These are phyloP conservation scores for Ustilago esculenta DNA, from an alignment of 1,284 basidiomycete genomes.

Conservation along the genomic window DNA sequence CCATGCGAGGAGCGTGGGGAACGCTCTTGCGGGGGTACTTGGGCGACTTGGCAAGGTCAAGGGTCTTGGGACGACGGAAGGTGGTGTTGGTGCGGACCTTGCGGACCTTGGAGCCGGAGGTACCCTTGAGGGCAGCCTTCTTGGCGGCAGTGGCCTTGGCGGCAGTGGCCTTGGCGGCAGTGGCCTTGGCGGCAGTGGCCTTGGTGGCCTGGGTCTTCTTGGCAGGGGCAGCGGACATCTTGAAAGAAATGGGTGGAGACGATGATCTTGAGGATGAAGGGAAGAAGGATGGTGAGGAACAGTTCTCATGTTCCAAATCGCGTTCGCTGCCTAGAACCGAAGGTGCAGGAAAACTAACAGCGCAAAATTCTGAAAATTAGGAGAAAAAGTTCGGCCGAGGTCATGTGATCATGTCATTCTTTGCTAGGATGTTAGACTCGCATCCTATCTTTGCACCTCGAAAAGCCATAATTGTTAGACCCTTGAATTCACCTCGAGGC, in stretches of 20 bases:
- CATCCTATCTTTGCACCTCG: too few species aligned
- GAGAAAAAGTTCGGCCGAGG: too few species aligned
- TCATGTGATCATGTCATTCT: too few species aligned
- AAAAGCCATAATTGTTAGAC: too few species aligned
- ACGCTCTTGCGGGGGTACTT: slow-evolving; percentile 94
- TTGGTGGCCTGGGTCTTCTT: too few species aligned
- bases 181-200: slow-evolving; percentile 74
- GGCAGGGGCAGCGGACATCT: slow-evolving; percentile 29
- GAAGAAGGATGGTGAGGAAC: slow-evolving; percentile 1
- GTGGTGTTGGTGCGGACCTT: slow-evolving; percentile 87
- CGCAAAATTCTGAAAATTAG: too few species aligned
- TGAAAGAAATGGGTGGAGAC: slow-evolving; percentile 10
- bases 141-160: slow-evolving; percentile 90
- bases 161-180: slow-evolving; percentile 73
- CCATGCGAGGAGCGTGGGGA: slow-evolving; percentile 94
- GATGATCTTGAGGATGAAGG: slow-evolving; percentile 14
- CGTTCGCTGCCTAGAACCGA: too few species aligned
- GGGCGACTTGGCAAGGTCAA: slow-evolving; percentile 83
- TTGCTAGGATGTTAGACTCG: too few species aligned
- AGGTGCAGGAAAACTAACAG: too few species aligned
- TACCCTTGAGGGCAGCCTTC: slow-evolving; percentile 94
- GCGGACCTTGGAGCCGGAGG: slow-evolving; percentile 78
- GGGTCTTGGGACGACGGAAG: slow-evolving; percentile 97
- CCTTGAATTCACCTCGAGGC: too few species aligned
- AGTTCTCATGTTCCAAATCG: too few species aligned